phyloP scores from a whole-genome alignment of 495 filamentous ascomycete species.

The Bacidia rubella region DNA sequence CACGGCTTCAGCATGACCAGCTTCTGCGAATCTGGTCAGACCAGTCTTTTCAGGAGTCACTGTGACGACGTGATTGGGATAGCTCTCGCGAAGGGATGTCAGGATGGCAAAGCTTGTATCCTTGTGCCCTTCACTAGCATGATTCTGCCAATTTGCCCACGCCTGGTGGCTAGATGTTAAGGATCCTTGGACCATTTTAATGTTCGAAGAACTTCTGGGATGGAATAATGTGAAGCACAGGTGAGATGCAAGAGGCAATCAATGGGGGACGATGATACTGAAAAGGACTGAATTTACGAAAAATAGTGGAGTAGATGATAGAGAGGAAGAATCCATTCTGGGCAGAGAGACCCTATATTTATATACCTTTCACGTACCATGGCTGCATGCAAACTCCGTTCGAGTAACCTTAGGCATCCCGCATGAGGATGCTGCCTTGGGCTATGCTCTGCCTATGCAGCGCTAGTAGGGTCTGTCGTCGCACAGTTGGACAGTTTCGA shows the following conservation, averaged over 20 bases:
- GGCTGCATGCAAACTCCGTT: too few species aligned
- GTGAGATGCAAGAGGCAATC: not conserved
- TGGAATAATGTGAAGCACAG: slow-evolving; percentile 39
- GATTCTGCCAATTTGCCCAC: slow-evolving; percentile 8
- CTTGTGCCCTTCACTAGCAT: not conserved
- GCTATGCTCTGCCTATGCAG: too few species aligned
- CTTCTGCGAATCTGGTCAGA: slow-evolving; percentile 26
- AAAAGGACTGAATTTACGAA: too few species aligned
- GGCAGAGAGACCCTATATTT: too few species aligned
- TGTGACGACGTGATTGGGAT: slow-evolving; percentile 11
- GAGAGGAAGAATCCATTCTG: too few species aligned
- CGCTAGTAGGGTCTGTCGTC: too few species aligned
- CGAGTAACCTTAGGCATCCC: too few species aligned
- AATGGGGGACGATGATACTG: too few species aligned
- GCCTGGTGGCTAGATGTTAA: not conserved
- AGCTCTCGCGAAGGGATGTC: slow-evolving; percentile 14
- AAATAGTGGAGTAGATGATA: too few species aligned
- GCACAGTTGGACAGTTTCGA: too few species aligned
- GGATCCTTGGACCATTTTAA: slow-evolving; percentile 28
- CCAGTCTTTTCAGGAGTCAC: slow-evolving; percentile 23
- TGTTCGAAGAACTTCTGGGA: slow-evolving; percentile 50
- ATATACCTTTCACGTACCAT: too few species aligned
- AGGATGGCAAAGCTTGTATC: slow-evolving; percentile 6
- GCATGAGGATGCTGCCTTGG: too few species aligned
- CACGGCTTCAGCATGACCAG: slow-evolving; percentile 24